Percentiles rank a stretch among this genome's conserved stretches.
Conservation (phyloP, 139 green algal species). For the Spirogloea muscicola region DNA sequence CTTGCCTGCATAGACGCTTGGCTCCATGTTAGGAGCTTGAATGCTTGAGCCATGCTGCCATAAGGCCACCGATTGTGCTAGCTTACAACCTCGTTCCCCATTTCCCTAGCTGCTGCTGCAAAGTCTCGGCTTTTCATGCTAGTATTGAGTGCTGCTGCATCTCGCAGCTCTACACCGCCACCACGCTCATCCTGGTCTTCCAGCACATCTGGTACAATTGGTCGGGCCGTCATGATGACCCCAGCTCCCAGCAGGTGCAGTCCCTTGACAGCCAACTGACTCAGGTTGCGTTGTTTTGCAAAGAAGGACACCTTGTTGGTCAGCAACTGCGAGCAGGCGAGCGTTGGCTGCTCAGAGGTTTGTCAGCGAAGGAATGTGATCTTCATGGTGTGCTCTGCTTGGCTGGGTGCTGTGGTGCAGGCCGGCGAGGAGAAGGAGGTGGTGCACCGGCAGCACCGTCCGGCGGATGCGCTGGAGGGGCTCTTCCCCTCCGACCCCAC, state of each 20-base stretch:
- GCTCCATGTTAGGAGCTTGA: neutral
- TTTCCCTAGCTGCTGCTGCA: neutral
- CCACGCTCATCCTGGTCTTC: conserved; percentile 26
- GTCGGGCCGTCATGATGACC: no score
- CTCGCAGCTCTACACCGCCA: conserved; percentile 29
- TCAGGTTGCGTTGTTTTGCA: no score
- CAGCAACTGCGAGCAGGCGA: no score
- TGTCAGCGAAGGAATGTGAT: no score
- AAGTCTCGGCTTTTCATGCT: neutral
- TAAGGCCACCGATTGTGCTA: no score
- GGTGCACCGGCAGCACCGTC: neutral
- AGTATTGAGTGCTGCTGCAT: neutral
- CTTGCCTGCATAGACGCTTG: neutral
- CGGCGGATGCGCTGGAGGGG: conserved; percentile 8
- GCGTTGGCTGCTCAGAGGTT: no score
- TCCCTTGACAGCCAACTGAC: no score
- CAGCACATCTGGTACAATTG: conserved; percentile 22
- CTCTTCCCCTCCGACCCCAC: conserved; percentile 20
- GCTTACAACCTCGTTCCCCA: neutral
- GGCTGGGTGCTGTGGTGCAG: neutral
- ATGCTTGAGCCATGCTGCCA: neutral
- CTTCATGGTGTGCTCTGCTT: no score
- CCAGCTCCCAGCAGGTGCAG: no score
- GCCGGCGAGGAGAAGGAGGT: neutral
- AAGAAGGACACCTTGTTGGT: no score